Evolutionary conservation across 2,329 filamentous ascomycete species (phyloP).

Genomic region (Triangularia verruculosa): DNA sequence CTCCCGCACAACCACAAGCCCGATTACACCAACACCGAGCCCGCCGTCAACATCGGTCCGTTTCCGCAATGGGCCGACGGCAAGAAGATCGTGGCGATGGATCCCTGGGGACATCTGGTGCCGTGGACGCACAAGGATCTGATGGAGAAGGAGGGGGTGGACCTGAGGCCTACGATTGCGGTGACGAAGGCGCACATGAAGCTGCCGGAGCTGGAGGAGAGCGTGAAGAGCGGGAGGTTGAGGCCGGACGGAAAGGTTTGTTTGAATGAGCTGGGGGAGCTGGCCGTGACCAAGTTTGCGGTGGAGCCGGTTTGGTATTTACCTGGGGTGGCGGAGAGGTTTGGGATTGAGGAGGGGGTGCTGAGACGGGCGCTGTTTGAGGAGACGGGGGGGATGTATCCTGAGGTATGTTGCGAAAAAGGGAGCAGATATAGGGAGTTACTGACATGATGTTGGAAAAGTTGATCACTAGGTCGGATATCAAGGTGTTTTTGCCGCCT

Average conservation of each 20-base stretch:
- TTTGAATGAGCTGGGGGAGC: conserved; percentile 78
- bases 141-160: conserved; percentile 76
- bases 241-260: conserved; percentile 83
- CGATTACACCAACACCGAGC: conserved; percentile 76
- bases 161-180: conserved; percentile 87
- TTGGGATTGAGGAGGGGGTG: conserved; percentile 88
- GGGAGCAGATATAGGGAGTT: not conserved
- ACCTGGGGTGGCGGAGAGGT: conserved; percentile 84
- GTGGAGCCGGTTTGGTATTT: conserved; percentile 93
- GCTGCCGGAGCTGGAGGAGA: conserved; percentile 89
- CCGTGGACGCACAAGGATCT: conserved; percentile 79
- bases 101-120: conserved; percentile 84
- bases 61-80: conserved; percentile 86
- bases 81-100: conserved; percentile 97
- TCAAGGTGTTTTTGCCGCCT: conserved; percentile 92
- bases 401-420: conserved; percentile 56
- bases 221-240: conserved; percentile 75
- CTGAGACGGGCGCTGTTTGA: conserved; percentile 88
- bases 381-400: conserved; percentile 92
- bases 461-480: conserved; percentile 88
- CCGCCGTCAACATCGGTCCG: conserved; percentile 82
- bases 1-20: conserved; percentile 75
- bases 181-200: conserved; percentile 94
- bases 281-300: conserved; percentile 93
- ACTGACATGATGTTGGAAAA: conserved; percentile 27